Percentiles rank a stretch among this genome's conserved stretches.
Conservation (phyloP, 352 stramenopile species). For the Albugo laibachii region DNA sequence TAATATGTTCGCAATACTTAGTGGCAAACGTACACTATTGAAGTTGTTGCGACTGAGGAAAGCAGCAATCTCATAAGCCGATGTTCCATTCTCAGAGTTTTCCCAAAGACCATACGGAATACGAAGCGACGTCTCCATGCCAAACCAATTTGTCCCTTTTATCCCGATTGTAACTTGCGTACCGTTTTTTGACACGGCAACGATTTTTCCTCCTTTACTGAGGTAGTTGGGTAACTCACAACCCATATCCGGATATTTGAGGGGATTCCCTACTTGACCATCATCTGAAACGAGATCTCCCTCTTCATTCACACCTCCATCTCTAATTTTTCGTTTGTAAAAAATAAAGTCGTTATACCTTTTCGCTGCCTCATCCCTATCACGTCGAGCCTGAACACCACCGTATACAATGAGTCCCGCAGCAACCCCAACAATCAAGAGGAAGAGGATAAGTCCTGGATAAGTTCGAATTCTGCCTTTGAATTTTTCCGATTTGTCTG, state of each 20-base stretch:
- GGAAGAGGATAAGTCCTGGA: conserved; percentile 28
- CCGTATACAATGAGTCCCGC: conserved; percentile 25
- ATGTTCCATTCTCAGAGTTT: conserved; percentile 10
- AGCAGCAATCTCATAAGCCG: conserved; percentile 28
- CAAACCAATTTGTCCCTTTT: conserved; percentile 11
- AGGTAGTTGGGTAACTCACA: conserved; percentile 8
- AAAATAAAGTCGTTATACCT: background rate
- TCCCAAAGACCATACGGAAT: conserved; percentile 10
- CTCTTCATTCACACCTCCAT: background rate
- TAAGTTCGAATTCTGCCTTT: conserved; percentile 15
- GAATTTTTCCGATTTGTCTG: background rate
- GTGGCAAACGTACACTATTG: conserved; percentile 34
- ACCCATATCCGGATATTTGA: conserved; percentile 23
- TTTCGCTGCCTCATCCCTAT: background rate
- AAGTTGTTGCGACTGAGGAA: conserved; percentile 56
- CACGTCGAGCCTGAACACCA: conserved; percentile 17
- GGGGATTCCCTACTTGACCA: conserved; percentile 28
- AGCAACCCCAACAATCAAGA: conserved; percentile 18
- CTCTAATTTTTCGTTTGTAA: background rate
- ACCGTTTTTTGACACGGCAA: conserved; percentile 3
- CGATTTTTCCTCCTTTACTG: conserved; percentile 8
- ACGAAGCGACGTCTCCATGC: conserved; percentile 9
- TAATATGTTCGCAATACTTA: conserved; percentile 35
- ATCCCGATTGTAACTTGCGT: conserved; percentile 4
- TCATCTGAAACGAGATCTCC: background rate